Evolutionary conservation across 257 asterid species (phyloP), one percentile per base, ranked within the genome.

Genomic region (Ballota nigra): DNA sequence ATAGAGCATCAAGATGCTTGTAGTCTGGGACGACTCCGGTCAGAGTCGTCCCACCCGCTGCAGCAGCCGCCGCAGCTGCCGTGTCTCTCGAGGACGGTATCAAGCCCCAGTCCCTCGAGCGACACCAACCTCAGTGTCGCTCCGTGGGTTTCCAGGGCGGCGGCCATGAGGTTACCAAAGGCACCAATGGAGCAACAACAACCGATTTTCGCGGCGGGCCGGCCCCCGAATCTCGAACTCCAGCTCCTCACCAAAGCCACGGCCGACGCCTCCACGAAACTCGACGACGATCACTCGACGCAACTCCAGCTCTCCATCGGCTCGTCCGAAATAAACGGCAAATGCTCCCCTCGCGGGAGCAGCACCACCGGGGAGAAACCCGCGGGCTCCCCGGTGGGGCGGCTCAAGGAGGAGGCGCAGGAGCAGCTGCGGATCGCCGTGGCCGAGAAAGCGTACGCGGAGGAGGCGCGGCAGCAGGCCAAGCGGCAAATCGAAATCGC

Each of bases 1-100:
- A 88, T 90, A 0, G 97, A 90, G 74, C 97, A 90, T 56, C 97
- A 86, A 69, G 92, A 89, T 59, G 83, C 80, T 8, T 91, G 96
- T 67, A 78, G 73, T 24, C 41, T 87, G 78, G 83, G 87, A 6
- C 84, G 77, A 0, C 76, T 80, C 68, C 82, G 78, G 36, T 72
- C 95, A 6, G 85, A 83, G 2, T 52, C 79, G 52, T 85, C 69
- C 65, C 80, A 43, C 33, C 80, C 63, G 4, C 84, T 60, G 28
- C 55, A 15, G 8, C 60, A n/a, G 9, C 61, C 33, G 33, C 80
- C 76, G 64, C 89, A 76, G 74, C 63, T 75, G 10, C 74, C 76
- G 26, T 77, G 91, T 66, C 69, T 84, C 26, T 83, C 92, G 4
- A 79, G 83, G 31, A 86, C 81, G 10, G 89, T 88, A 1, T 82